A percentile compares a stretch with the other conserved stretches of the same genome.
Conservation (phyloP, 1,139 yeast genomes). For the Pichia sorboxylosa region DNA sequence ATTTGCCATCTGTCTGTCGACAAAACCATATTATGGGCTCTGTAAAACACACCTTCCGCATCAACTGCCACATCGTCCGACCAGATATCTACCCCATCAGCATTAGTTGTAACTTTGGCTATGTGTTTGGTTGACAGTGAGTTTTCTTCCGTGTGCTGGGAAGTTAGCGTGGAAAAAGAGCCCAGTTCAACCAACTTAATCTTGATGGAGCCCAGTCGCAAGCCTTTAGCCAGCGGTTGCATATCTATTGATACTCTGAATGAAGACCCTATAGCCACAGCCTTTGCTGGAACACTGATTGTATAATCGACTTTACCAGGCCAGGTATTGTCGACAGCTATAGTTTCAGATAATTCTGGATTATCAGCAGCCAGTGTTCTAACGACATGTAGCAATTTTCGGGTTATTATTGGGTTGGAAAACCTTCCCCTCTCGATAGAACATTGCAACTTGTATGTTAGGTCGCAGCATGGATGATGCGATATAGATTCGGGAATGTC, state of each 20-base stretch:
- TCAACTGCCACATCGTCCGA: conserved; percentile 19
- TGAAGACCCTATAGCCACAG: conserved; percentile 79
- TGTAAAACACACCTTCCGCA: conserved; percentile 22
- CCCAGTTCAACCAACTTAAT: conserved; percentile 58
- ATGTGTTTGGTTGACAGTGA: conserved; percentile 33
- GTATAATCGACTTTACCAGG: conserved; percentile 88
- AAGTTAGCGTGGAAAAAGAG: conserved; percentile 47
- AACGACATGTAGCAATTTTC: conserved; percentile 70
- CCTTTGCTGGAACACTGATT: conserved; percentile 75
- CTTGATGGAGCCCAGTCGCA: conserved; percentile 60
- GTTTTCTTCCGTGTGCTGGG: conserved; percentile 51
- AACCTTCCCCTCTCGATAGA: conserved; percentile 76
- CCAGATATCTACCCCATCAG: conserved; percentile 28
- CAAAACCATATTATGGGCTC: conserved; percentile 20
- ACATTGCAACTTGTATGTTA: conserved; percentile 71
- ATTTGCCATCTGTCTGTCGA: conserved; percentile 71
- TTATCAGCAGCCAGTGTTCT: conserved; percentile 84
- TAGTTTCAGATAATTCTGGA: conserved; percentile 79
- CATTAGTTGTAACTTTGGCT: conserved; percentile 22
- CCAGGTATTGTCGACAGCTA: conserved; percentile 94
- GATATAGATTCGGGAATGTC: conserved; percentile 79
- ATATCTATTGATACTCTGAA: conserved; percentile 59
- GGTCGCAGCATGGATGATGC: conserved; percentile 76
- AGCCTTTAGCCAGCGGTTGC: conserved; percentile 75
- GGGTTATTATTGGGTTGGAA: conserved; percentile 50